phyloP scores from a whole-genome alignment of 495 filamentous ascomycete species.

The Aspergillus sclerotiicarbonarius region DNA sequence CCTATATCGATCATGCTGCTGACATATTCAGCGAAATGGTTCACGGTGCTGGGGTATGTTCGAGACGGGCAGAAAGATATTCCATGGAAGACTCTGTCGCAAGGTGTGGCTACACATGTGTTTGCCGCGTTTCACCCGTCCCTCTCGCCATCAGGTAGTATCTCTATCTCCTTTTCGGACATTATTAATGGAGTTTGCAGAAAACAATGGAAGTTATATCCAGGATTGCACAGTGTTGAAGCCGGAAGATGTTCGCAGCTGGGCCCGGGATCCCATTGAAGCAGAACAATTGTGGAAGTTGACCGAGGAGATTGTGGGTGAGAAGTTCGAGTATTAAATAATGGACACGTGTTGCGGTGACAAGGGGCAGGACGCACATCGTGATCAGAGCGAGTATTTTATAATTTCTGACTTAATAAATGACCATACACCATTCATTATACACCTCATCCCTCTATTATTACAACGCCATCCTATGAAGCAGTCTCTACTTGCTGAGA shows the following conservation, averaged over 20 bases:
- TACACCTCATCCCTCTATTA: no score
- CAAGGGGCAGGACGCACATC: no score
- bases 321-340: constrained; percentile 21
- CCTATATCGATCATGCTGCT: background rate
- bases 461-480: no score
- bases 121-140: constrained; percentile 57
- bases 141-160: constrained; percentile 36
- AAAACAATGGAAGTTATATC: constrained; percentile 40
- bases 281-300: constrained; percentile 44
- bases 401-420: no score
- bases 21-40: background rate
- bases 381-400: no score
- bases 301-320: constrained; percentile 40
- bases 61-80: constrained; percentile 16
- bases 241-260: constrained; percentile 34
- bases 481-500: no score
- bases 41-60: background rate
- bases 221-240: constrained; percentile 36
- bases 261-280: constrained; percentile 36
- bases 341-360: no score
- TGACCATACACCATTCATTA: no score
- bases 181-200: constrained; percentile 3
- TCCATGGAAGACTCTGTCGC: constrained; percentile 42
- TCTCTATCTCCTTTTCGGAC: background rate
- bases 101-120: constrained; percentile 57